Base-by-base conservation (phyloP, 129 eudicot genomes). In the Oenanthe sinensis region DNA sequence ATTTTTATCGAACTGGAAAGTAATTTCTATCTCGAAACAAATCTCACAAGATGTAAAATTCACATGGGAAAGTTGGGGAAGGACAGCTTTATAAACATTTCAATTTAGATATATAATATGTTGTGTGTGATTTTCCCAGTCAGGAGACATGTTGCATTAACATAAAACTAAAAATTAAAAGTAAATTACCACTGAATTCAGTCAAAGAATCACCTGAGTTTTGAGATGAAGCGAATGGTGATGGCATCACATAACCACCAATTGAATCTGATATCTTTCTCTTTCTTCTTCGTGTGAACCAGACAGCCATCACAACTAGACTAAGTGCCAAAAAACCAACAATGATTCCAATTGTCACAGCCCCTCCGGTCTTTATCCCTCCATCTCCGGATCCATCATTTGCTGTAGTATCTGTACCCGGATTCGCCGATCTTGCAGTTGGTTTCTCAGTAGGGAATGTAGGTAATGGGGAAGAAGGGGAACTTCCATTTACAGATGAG, bases 161-260 rank as follows among this genome's bases (percentile, higher is more conserved):
- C 8, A 58, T 58, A 22, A 40, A 76, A 73, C 45, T 22, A 75
- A 26, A 26, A 79, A 75, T 75, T 50, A 40, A 47, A 78, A 81
- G 75, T 22, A 77, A 13, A 46, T 26, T 68, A 71, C 1, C 60
- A 55, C 60, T 46, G 77, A 80, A 67, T 15, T 30, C 37, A 55
- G 58, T 78, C 50, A 55, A 67, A 79, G 36, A 20, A 81, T 63
- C 82, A 95, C 99, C 99, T 87, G 99, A 96, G 71, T 82, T 85
- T 79, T 87, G 99, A 45, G 99, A 92, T 78, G 96, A 92, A 47
- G 92, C 85, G 71, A 84, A 90, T 28, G 96, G 97, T 58, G 99
- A 90, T 45, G 97, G 97, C 89, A 86, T 75, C 44, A 80, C 76
- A 76, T 93, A 89, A 37, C 73, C 87, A 26, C 82, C 81, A 65